Base-by-base conservation (phyloP, 108 stramenopile genomes). In the Discostella stelligeroides region DNA sequence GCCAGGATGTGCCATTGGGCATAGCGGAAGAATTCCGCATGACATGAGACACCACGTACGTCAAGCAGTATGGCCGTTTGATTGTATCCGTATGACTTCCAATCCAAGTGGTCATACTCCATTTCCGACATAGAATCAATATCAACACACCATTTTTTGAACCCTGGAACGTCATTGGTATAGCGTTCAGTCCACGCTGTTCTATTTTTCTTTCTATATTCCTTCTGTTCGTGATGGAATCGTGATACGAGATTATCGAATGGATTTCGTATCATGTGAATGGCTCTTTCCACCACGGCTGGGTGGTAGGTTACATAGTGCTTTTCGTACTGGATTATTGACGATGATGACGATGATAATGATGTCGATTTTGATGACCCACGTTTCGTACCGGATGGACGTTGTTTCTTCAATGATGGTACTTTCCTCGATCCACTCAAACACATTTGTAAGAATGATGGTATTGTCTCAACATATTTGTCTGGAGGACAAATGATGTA, bases 161-260 rank as follows among this genome's bases (percentile, higher is more conserved):
- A 91, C 2, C 90, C 90, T 11, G 70, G 27, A 10, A 28, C 50
- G 53, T 73, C 43, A 46, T 84, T 79, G 34, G 66, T 37, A 60
- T 73, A 82, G 38, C 51, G 48, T 2, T 70, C 42, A 12, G 49
- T 65, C 76, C 76, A 79, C 11, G 60, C 27, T 15, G 47, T 37
- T 29, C 68, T 27, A 28, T 30, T 46, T 55, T 60, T 57, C 75
- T 79, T 82, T 13, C 24, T 50, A 43, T 80, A 61, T 43, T 86
- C 75, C 47, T 73, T 75, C 41, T 79, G 59, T 50, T 75, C 77
- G 37, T 69, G 68, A 53, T 91, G 90, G 37, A 88, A 85, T 30
- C 90, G 75, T 8, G 84, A 81, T 5, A 91, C 84, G 50, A 88
- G 65, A 68, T 91, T 91, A 50, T 87, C 82, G 25, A 91, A 85